Evolutionary conservation across 2,329 filamentous ascomycete species (phyloP).

Genomic region (Trichoderma atrobrunneum): DNA sequence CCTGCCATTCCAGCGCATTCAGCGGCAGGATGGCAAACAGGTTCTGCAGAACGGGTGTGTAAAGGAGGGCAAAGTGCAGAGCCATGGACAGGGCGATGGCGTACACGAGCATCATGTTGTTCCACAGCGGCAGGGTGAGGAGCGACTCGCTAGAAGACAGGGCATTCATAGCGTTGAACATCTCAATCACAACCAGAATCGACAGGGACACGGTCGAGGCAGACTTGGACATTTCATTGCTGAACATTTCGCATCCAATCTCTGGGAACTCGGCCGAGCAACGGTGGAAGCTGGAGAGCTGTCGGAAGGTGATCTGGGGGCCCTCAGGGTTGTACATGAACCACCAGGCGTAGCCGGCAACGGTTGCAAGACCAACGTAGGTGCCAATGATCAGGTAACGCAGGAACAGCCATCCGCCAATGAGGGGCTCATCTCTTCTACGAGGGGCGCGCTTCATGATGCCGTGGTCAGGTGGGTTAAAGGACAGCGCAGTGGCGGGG

Average conservation of each 20-base stretch:
- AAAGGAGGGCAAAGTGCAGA: constrained; percentile 90
- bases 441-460: constrained; percentile 92
- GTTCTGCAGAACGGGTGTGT: constrained; percentile 81
- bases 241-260: constrained; percentile 90
- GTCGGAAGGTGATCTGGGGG: constrained; percentile 86
- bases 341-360: constrained; percentile 99
- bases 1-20: constrained; percentile 85
- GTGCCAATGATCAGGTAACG: constrained; percentile 94
- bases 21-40: constrained; percentile 90
- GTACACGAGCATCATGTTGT: constrained; percentile 97
- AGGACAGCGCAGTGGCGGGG: constrained; percentile 91
- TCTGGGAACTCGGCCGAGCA: constrained; percentile 83
- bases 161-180: constrained; percentile 99
- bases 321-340: constrained; percentile 94
- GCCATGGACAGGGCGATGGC: constrained; percentile 91
- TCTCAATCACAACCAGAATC: constrained; percentile 93
- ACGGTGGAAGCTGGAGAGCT: constrained; percentile 89
- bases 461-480: constrained; percentile 98
- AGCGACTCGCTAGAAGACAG: constrained; percentile 93
- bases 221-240: constrained; percentile 78
- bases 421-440: constrained; percentile 88
- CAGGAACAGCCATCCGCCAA: constrained; percentile 95
- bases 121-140: constrained; percentile 90
- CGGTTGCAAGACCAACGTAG: constrained; percentile 92
- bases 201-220: constrained; percentile 92